A percentile compares a stretch with the other conserved stretches of the same genome.
Conservation (phyloP, 345 rosid species). For the Linum usitatissimum region DNA sequence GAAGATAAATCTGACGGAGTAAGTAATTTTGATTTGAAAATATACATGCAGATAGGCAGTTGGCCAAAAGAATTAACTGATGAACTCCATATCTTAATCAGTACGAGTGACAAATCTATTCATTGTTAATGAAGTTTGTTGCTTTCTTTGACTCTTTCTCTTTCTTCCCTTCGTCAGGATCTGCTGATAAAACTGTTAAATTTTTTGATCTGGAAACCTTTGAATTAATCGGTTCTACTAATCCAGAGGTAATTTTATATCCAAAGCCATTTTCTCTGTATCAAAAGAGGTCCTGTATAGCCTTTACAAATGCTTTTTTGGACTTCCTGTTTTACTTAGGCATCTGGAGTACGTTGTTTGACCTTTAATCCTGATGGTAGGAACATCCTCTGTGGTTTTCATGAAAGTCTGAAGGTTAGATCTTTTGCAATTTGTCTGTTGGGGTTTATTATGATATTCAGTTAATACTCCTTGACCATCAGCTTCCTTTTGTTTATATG, state of each 20-base stretch:
- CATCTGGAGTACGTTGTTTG: slow-evolving; percentile 82
- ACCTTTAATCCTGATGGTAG: slow-evolving; percentile 94
- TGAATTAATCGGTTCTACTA: slow-evolving; percentile 89
- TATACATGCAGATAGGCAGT: too few species aligned
- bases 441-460: background rate
- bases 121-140: background rate
- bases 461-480: slow-evolving; percentile 9
- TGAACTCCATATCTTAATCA: background rate
- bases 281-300: slow-evolving; percentile 7
- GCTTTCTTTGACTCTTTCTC: background rate
- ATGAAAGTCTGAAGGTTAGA: slow-evolving; percentile 77
- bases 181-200: slow-evolving; percentile 93
- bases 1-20: too few species aligned
- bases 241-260: slow-evolving; percentile 66
- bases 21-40: too few species aligned
- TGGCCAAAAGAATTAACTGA: too few species aligned
- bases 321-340: slow-evolving; percentile 29
- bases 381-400: slow-evolving; percentile 86
- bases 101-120: background rate
- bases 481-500: slow-evolving; percentile 11
- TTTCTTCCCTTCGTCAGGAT: slow-evolving; percentile 39
- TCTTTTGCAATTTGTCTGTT: slow-evolving; percentile 6
- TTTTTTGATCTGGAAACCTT: slow-evolving; percentile 99
- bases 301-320: slow-evolving; percentile 1
- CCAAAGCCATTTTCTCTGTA: slow-evolving; percentile 7